Percentiles rank a stretch among this genome's conserved stretches.
These are phyloP conservation scores for Aphanomyces stellatus DNA, from an alignment of 352 stramenopile species.

Conservation along the genomic window DNA sequence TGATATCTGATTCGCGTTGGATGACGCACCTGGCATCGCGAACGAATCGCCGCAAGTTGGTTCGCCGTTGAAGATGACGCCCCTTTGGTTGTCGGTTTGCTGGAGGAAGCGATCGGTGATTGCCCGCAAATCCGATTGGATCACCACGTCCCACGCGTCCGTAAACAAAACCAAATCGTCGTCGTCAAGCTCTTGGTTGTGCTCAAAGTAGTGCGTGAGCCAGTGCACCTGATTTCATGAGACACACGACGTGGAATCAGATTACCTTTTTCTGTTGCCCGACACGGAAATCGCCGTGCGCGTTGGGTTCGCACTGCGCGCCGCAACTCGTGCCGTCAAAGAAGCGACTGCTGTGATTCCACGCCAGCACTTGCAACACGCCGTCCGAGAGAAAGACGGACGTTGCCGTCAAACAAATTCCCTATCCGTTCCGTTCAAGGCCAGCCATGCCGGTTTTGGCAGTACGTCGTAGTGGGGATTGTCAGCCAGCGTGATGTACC, in stretches of 20 bases:
- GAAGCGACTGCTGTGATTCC: constrained; percentile 14
- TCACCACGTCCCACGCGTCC: constrained; percentile 14
- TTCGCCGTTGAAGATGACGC: constrained; percentile 17
- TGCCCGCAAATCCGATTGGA: neutral
- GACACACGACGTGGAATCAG: neutral
- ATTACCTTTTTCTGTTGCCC: constrained; percentile 18
- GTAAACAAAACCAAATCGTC: constrained; percentile 19
- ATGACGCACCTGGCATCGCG: neutral
- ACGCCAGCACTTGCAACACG: constrained; percentile 6
- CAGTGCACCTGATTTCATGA: neutral
- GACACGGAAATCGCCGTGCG: neutral
- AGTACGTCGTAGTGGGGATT: neutral
- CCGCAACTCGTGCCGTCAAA: constrained; percentile 13
- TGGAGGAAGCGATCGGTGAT: constrained; percentile 7
- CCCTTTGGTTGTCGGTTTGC: neutral
- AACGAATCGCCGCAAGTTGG: constrained; percentile 18
- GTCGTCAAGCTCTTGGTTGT: constrained; percentile 4
- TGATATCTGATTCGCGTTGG: no score
- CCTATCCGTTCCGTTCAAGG: neutral
- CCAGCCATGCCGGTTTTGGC: neutral
- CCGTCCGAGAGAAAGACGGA: constrained; percentile 1
- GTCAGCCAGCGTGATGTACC: neutral
- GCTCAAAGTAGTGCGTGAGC: constrained; percentile 14
- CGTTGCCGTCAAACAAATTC: constrained; percentile 2
- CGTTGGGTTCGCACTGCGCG: neutral